These are phyloP conservation scores for Gynochthodes officinalis DNA, from an alignment of 257 asterid species.

Conservation along the genomic window DNA sequence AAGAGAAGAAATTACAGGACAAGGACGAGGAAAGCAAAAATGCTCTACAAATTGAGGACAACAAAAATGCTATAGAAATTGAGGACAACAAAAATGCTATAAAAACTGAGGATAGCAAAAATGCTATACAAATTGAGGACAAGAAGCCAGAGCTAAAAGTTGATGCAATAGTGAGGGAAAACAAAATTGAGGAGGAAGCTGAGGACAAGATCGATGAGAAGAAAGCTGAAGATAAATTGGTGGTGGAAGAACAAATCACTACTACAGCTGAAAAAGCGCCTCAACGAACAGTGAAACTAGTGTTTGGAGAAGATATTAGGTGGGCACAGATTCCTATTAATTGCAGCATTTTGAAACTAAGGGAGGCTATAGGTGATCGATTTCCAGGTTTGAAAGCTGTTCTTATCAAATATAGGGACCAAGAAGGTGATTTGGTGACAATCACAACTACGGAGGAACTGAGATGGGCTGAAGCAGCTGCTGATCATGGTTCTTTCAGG, in stretches of 20 bases:
- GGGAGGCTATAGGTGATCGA: constrained; percentile 57
- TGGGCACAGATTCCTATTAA: constrained; percentile 70
- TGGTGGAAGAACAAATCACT: constrained; percentile 55
- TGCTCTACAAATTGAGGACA: no score
- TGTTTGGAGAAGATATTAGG: constrained; percentile 82
- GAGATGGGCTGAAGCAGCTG: constrained; percentile 77
- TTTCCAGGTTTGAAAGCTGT: constrained; percentile 50
- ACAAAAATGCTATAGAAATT: no score
- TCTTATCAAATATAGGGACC: constrained; percentile 77
- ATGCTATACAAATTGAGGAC: constrained; percentile 10
- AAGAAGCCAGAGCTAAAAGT: constrained; percentile 15
- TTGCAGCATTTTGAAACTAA: constrained; percentile 50
- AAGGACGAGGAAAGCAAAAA: constrained; percentile 15
- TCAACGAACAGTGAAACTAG: constrained; percentile 54
- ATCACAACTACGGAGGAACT: constrained; percentile 74
- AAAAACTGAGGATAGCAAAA: constrained; percentile 14
- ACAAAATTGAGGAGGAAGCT: constrained; percentile 25
- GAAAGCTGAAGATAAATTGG: constrained; percentile 42
- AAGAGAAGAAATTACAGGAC: constrained; percentile 31
- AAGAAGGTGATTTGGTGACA: constrained; percentile 86
- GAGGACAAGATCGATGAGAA: constrained; percentile 26
- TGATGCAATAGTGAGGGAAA: constrained; percentile 29
- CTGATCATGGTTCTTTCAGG: constrained; percentile 56
- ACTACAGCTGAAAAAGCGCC: constrained; percentile 40
- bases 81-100: no score